Percentiles rank a stretch among this genome's conserved stretches.
These are phyloP conservation scores for Ceratobasidium sp. DNA, from an alignment of 1,284 basidiomycete species.

Conservation along the genomic window DNA sequence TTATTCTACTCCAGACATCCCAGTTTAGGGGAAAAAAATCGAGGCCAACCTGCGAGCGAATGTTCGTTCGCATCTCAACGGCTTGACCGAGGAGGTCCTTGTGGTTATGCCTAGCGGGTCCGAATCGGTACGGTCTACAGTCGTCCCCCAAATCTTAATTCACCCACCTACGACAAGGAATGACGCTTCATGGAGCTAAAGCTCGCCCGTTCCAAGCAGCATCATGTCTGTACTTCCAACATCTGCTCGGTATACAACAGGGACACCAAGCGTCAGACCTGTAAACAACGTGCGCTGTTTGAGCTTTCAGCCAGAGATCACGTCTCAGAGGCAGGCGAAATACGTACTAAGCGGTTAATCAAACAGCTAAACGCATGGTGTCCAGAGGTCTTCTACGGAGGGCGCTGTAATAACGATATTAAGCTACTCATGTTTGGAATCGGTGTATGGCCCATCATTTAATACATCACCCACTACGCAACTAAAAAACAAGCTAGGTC, in stretches of 20 bases:
- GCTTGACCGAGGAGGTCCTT: slow-evolving; percentile 28
- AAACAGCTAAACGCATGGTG: slow-evolving; percentile 55
- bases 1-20: neutral
- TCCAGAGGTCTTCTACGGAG: slow-evolving; percentile 52
- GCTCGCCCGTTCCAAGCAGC: neutral
- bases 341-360: slow-evolving; percentile 54
- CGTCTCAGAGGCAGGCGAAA: slow-evolving; percentile 51
- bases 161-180: slow-evolving; percentile 51
- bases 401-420: slow-evolving; percentile 57
- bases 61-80: slow-evolving; percentile 54
- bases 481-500: slow-evolving; percentile 51
- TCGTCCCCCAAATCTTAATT: slow-evolving; percentile 27
- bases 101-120: too few species aligned
- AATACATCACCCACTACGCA: slow-evolving; percentile 54
- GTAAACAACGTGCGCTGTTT: slow-evolving; percentile 60
- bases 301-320: slow-evolving; percentile 49
- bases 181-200: slow-evolving; percentile 37
- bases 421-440: slow-evolving; percentile 49
- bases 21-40: slow-evolving; percentile 24
- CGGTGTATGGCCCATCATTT: too few species aligned
- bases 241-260: slow-evolving; percentile 49
- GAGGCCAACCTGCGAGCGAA: slow-evolving; percentile 47
- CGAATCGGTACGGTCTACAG: neutral
- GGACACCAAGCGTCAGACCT: slow-evolving; percentile 51
- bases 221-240: neutral